phyloP scores from a whole-genome alignment of 192 early-diverging fungal species.

The Backusella psychrophila region DNA sequence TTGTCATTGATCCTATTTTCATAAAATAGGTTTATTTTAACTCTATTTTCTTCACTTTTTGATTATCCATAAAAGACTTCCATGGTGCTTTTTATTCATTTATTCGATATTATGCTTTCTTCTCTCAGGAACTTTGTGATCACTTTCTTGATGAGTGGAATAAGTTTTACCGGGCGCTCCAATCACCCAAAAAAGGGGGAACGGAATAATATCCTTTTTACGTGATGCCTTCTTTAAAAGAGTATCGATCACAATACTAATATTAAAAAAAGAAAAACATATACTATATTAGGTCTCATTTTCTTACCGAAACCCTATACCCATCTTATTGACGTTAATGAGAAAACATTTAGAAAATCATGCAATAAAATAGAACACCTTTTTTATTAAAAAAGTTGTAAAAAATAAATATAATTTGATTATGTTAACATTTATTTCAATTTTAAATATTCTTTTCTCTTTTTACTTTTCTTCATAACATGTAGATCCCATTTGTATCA shows the following conservation, averaged over 20 bases:
- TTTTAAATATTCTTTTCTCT: neutral
- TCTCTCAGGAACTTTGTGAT: neutral
- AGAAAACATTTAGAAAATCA: neutral
- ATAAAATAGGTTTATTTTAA: no score
- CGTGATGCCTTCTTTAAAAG: neutral
- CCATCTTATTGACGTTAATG: neutral
- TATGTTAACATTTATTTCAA: neutral
- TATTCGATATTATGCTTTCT: neutral
- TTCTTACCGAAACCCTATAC: neutral
- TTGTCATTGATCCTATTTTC: no score
- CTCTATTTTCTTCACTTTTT: no score
- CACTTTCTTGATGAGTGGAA: neutral
- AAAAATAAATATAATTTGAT: neutral
- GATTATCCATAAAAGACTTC: no score
- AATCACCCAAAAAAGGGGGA: neutral
- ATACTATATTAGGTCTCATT: neutral
- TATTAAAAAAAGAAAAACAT: neutral
- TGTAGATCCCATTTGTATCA: neutral
- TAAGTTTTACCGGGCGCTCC: neutral
- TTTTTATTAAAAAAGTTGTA: no score
- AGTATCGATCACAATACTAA: neutral
- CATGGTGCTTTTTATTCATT: no score
- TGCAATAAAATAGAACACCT: neutral
- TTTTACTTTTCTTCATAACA: neutral
- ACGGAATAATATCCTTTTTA: neutral